These are phyloP conservation scores for Pythium plurisporium DNA, from an alignment of 352 stramenopile genomes.

Conservation along the genomic window DNA sequence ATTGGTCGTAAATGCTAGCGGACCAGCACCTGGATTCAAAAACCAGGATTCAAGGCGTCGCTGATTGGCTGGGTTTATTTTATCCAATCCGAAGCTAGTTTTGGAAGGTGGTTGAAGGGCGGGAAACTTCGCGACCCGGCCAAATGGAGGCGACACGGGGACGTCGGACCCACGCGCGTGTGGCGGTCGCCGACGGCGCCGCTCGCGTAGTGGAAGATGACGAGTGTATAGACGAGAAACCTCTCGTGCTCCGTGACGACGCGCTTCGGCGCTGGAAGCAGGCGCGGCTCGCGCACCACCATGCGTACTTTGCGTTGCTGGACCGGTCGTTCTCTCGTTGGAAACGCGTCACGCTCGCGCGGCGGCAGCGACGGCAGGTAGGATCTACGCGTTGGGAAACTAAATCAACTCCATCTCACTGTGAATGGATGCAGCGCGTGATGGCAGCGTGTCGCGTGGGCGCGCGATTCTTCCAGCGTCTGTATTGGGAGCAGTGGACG, in stretches of 20 bases:
- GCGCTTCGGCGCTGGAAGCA: slow-evolving; percentile 18
- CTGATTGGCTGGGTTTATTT: slow-evolving; percentile 12
- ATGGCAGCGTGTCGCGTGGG: slow-evolving; percentile 40
- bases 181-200: too few species aligned
- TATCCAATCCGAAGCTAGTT: not conserved
- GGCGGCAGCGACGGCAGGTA: slow-evolving; percentile 30
- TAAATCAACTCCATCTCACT: too few species aligned
- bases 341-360: slow-evolving; percentile 20
- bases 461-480: slow-evolving; percentile 33
- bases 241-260: not conserved
- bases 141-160: slow-evolving; percentile 6
- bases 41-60: not conserved
- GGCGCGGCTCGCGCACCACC: slow-evolving; percentile 22
- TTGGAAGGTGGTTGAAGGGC: slow-evolving; percentile 1
- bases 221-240: not conserved
- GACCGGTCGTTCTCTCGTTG: slow-evolving; percentile 25
- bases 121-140: slow-evolving; percentile 6
- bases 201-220: not conserved
- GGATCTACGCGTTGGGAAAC: not conserved
- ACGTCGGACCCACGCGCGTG: not conserved
- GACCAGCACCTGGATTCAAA: slow-evolving; percentile 15
- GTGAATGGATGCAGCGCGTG: slow-evolving; percentile 23
- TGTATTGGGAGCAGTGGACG: slow-evolving; percentile 35
- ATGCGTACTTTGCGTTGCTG: slow-evolving; percentile 29
- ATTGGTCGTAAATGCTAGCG: slow-evolving; percentile 4